Conservation (phyloP, 2,329 filamentous ascomycete genomes). For the Diaporthe sp. region DNA sequence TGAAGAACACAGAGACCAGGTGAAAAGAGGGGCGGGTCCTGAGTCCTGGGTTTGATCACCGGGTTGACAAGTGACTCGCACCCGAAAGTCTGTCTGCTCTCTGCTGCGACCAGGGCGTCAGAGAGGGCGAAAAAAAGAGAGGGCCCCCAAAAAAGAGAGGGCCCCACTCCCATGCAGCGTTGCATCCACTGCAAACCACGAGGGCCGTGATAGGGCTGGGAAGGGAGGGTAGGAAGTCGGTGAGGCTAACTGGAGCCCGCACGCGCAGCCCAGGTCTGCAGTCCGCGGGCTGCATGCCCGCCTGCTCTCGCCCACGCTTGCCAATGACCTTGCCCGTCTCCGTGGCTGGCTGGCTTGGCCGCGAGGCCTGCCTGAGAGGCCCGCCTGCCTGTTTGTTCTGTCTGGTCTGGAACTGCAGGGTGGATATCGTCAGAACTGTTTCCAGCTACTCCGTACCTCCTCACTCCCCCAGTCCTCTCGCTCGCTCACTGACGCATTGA, state of each 20-base stretch:
- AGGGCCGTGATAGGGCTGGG: slow-evolving; percentile 30
- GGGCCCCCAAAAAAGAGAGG: background rate
- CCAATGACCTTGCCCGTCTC: background rate
- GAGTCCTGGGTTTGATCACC: slow-evolving; percentile 20
- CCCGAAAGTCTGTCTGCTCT: slow-evolving; percentile 22
- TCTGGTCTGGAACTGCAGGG: background rate
- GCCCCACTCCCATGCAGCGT: slow-evolving; percentile 23
- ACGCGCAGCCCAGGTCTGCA: background rate
- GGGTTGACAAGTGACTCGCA: slow-evolving; percentile 22
- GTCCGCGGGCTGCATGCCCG: background rate
- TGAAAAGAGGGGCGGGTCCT: background rate
- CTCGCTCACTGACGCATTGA: slow-evolving; percentile 3
- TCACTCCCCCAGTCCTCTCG: background rate
- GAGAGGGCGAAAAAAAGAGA: background rate
- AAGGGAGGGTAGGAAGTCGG: background rate
- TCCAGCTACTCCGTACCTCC: background rate
- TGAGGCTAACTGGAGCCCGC: background rate
- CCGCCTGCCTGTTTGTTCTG: background rate
- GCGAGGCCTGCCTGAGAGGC: background rate
- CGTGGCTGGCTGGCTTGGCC: background rate
- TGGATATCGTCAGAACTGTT: background rate
- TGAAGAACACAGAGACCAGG: background rate
- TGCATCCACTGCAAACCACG: slow-evolving; percentile 27
- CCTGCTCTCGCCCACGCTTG: too few species aligned
- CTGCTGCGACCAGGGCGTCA: background rate